Conservation (phyloP, 208 protist genomes). For the Leishmania arabica region DNA sequence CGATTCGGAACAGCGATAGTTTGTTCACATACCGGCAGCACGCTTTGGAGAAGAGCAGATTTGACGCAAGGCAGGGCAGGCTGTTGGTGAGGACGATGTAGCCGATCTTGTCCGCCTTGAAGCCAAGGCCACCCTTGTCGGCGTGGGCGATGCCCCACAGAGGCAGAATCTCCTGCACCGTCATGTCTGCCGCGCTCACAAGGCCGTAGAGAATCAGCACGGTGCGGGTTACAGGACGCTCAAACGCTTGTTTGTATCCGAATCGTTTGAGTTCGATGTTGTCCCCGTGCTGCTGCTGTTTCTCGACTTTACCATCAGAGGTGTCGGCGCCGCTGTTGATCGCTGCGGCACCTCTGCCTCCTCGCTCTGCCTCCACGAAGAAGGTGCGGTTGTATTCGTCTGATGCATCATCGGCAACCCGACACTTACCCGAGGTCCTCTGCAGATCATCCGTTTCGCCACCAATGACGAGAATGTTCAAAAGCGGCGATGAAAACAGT, state of each 20-base stretch:
- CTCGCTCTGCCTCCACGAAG: background rate
- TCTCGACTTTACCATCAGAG: too few species aligned
- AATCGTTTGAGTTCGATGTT: conserved; percentile 24
- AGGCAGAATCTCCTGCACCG: conserved; percentile 42
- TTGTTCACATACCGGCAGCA: conserved; percentile 40
- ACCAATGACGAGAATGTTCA: too few species aligned
- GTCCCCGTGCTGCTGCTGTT: background rate
- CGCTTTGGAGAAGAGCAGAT: conserved; percentile 45
- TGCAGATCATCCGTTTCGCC: background rate
- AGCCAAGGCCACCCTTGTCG: conserved; percentile 42
- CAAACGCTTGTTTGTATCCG: conserved; percentile 57
- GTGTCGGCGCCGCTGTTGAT: too few species aligned
- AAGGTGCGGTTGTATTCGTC: background rate
- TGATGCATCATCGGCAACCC: background rate
- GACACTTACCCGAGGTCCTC: too few species aligned
- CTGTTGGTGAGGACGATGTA: conserved; percentile 49
- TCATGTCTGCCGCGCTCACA: conserved; percentile 44
- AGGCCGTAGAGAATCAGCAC: conserved; percentile 66
- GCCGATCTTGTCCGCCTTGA: conserved; percentile 38
- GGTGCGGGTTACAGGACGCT: conserved; percentile 32
- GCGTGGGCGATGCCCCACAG: conserved; percentile 58
- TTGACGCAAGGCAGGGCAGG: conserved; percentile 48
- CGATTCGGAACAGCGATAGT: conserved; percentile 45
- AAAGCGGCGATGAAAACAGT: background rate
- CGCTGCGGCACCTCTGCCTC: background rate